These are phyloP conservation scores for Nakazawaea ambrosiae DNA, from an alignment of 805 yeast genomes.

Conservation along the genomic window DNA sequence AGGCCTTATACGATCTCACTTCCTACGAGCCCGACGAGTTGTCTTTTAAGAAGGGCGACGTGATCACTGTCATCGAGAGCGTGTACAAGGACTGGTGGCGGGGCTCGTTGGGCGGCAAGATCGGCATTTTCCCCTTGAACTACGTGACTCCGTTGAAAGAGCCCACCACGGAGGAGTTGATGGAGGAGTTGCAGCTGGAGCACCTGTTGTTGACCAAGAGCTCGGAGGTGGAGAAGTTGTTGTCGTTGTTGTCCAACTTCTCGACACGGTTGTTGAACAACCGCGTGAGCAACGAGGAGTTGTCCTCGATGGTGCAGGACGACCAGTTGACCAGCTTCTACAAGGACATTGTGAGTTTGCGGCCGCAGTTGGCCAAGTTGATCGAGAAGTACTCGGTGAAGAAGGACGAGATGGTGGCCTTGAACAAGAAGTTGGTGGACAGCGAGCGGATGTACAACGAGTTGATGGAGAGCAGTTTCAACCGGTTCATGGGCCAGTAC, in stretches of 20 bases:
- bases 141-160: constrained; percentile 78
- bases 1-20: constrained; percentile 76
- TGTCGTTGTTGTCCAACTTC: constrained; percentile 42
- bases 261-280: constrained; percentile 28
- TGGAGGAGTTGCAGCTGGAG: constrained; percentile 44
- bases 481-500: constrained; percentile 11
- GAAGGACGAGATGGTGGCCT: constrained; percentile 66
- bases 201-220: constrained; percentile 43
- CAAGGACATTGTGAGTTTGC: constrained; percentile 62
- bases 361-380: constrained; percentile 66
- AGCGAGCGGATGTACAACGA: constrained; percentile 68
- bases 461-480: constrained; percentile 47
- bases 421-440: constrained; percentile 62
- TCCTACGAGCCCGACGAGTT: constrained; percentile 82
- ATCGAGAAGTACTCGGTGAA: constrained; percentile 74
- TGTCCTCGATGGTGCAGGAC: constrained; percentile 33
- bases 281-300: constrained; percentile 23
- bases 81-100: constrained; percentile 96
- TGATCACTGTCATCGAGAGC: constrained; percentile 78
- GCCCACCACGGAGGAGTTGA: constrained; percentile 54
- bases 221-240: constrained; percentile 61
- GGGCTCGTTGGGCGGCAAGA: constrained; percentile 73
- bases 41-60: constrained; percentile 80
- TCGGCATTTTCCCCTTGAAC: constrained; percentile 89
- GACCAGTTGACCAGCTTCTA: constrained; percentile 67